phyloP scores from a whole-genome alignment of 345 rosid genomes.

The Citrus cavaleriei region DNA sequence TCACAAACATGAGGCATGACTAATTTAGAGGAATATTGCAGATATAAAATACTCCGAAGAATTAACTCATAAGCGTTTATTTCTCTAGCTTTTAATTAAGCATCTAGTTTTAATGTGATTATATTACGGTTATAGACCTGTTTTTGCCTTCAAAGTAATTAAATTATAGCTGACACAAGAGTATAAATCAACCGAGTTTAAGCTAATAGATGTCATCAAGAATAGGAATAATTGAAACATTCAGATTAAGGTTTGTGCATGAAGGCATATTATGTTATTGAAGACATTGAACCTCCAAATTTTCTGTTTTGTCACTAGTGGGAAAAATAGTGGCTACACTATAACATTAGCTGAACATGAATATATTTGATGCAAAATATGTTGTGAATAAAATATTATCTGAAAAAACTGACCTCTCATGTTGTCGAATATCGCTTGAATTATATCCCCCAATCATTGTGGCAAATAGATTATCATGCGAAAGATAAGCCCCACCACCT shows the following conservation, averaged over 20 bases:
- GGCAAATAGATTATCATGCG: background rate
- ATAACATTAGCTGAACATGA: background rate
- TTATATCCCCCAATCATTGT: slow-evolving; percentile 6
- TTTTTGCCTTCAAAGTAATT: too few species aligned
- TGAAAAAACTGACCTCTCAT: background rate
- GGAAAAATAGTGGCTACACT: background rate
- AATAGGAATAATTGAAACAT: background rate
- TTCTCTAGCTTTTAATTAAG: background rate
- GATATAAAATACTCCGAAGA: background rate
- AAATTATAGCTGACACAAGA: background rate
- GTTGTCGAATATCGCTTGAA: background rate
- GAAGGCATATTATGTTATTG: background rate
- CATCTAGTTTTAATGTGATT: background rate
- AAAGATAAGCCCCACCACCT: slow-evolving; percentile 7
- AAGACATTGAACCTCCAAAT: background rate
- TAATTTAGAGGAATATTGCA: background rate
- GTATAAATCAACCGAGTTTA: background rate
- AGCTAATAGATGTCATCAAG: background rate
- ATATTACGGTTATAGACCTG: too few species aligned
- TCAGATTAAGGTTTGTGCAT: background rate
- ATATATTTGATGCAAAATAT: background rate
- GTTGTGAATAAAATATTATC: background rate
- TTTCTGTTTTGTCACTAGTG: background rate
- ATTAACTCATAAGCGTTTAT: background rate
- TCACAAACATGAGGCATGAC: background rate